Evolutionary conservation across 2,329 filamentous ascomycete genomes (phyloP).

Genomic region (Aureobasidium zeae): DNA sequence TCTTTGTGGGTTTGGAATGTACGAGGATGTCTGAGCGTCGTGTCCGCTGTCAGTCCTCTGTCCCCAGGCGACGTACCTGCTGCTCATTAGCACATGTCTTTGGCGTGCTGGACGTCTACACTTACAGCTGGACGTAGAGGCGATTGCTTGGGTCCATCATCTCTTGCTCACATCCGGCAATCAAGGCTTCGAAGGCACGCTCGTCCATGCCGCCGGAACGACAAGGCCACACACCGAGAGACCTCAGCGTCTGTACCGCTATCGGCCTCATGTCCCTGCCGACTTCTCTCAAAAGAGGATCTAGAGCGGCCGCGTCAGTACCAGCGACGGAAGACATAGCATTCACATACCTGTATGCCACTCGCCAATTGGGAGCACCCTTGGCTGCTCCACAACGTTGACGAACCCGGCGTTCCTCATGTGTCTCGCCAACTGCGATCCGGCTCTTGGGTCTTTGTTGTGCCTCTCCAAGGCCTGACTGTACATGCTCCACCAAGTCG

Average conservation of each 20-base stretch:
- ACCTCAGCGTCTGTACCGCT: constrained; percentile 12
- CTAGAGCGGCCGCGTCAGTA: not conserved
- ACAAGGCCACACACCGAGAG: constrained; percentile 17
- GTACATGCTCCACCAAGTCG: constrained; percentile 31
- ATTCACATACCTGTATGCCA: constrained; percentile 16
- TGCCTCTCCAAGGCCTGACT: constrained; percentile 26
- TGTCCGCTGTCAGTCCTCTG: constrained; percentile 2
- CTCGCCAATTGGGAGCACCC: constrained; percentile 14
- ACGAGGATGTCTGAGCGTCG: not conserved
- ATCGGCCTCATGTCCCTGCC: constrained; percentile 10
- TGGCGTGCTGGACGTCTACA: no score
- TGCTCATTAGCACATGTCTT: not conserved
- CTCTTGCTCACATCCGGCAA: constrained; percentile 13
- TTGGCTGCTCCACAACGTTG: not conserved
- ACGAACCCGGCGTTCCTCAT: constrained; percentile 15
- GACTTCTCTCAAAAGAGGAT: not conserved
- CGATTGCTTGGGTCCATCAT: constrained; percentile 10
- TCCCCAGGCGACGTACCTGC: constrained; percentile 15
- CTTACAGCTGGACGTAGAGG: constrained; percentile 18
- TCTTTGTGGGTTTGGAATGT: not conserved
- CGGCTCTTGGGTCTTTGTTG: constrained; percentile 15
- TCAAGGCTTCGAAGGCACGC: constrained; percentile 12
- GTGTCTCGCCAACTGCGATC: constrained; percentile 6
- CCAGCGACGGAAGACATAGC: not conserved
- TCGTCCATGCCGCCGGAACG: constrained; percentile 12